Evolutionary conservation across 2,329 filamentous ascomycete genomes (phyloP).

Genomic region (Epichloe glyceriae): DNA sequence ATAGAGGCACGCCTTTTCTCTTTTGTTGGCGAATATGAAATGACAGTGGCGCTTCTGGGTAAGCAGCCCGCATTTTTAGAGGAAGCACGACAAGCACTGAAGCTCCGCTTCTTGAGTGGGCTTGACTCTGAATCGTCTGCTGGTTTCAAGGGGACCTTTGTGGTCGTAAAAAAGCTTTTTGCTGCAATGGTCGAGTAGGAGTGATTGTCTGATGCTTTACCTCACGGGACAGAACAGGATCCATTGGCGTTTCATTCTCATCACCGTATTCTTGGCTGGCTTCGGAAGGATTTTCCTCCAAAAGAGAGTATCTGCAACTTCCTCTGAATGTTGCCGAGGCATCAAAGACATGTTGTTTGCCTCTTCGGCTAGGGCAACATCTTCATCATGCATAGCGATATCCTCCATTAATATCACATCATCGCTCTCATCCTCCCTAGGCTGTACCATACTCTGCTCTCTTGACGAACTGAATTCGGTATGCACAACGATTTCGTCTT

Average conservation of each 20-base stretch:
- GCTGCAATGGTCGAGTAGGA: constrained; percentile 38
- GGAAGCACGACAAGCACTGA: constrained; percentile 36
- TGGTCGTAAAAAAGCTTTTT: constrained; percentile 53
- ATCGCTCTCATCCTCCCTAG: constrained; percentile 11
- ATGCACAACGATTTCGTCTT: constrained; percentile 42
- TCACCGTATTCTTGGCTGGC: constrained; percentile 54
- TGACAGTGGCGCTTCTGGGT: constrained; percentile 36
- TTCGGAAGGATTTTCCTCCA: constrained; percentile 41
- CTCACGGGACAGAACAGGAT: constrained; percentile 28
- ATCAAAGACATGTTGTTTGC: constrained; percentile 47
- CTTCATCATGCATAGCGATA: constrained; percentile 38
- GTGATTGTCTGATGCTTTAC: constrained; percentile 32
- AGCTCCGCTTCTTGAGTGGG: constrained; percentile 35
- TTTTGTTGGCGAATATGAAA: constrained; percentile 41
- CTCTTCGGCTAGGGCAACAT: constrained; percentile 43
- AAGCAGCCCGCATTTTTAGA: constrained; percentile 28
- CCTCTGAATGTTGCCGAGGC: constrained; percentile 28
- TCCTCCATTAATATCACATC: constrained; percentile 27
- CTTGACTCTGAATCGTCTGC: constrained; percentile 45
- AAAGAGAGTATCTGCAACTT: constrained; percentile 17
- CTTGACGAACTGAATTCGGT: constrained; percentile 10
- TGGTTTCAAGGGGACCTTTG: constrained; percentile 63
- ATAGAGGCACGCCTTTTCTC: constrained; percentile 14
- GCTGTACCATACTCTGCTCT: constrained; percentile 8
- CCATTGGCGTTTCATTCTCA: constrained; percentile 48